Percentiles rank a stretch among this genome's conserved stretches.
Conservation (phyloP, 2,329 filamentous ascomycete genomes). For the Colletotrichum sp. region DNA sequence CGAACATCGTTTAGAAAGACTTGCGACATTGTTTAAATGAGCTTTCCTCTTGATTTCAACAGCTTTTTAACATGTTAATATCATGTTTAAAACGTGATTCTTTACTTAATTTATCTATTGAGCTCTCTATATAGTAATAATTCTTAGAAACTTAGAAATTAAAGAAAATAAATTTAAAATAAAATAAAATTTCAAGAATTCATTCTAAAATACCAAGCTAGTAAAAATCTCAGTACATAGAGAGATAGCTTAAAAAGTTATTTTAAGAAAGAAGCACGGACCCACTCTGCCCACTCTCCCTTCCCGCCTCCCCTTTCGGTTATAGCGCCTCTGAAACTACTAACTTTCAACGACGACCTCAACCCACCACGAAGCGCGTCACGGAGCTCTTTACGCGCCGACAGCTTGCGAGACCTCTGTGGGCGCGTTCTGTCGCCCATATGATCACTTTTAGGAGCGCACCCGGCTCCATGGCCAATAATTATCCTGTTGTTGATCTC, state of each 20-base stretch:
- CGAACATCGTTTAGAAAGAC: not conserved
- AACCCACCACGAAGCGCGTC: not conserved
- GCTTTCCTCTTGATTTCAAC: not conserved
- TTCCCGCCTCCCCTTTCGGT: not conserved
- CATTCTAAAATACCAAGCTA: not conserved
- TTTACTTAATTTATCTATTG: not conserved
- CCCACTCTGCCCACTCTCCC: not conserved
- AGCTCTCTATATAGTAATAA: not conserved
- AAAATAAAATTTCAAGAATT: too few species aligned
- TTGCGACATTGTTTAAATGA: not conserved
- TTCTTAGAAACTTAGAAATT: not conserved
- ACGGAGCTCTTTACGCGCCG: not conserved
- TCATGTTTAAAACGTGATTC: not conserved
- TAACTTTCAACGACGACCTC: not conserved
- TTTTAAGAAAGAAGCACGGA: not conserved
- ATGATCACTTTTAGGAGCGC: not conserved
- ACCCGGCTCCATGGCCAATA: not conserved
- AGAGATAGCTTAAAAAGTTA: not conserved
- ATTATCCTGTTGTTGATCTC: not conserved
- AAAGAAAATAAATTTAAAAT: too few species aligned
- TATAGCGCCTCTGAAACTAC: not conserved
- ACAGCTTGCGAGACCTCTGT: not conserved
- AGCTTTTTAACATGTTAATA: not conserved
- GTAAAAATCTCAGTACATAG: not conserved
- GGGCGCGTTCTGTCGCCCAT: not conserved